phyloP scores from a whole-genome alignment of 495 filamentous ascomycete genomes.

The Daldinia childiae region DNA sequence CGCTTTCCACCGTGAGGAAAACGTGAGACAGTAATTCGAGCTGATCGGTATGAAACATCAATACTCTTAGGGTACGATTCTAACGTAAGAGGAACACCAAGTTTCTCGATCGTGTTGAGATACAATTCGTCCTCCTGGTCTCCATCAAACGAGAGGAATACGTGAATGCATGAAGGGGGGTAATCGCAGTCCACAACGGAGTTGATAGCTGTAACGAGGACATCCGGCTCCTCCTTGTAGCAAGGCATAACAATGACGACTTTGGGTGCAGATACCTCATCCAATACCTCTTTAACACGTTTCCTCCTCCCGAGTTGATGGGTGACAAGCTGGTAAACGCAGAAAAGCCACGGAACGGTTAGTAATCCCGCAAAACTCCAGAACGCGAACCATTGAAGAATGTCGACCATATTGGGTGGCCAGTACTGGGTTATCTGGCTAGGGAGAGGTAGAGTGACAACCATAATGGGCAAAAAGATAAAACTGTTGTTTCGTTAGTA shows the following conservation, averaged over 20 bases:
- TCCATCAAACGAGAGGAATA: conserved; percentile 97
- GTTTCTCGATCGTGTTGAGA: conserved; percentile 84
- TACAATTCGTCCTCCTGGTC: conserved; percentile 89
- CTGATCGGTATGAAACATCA: conserved; percentile 83
- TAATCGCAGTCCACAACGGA: conserved; percentile 97
- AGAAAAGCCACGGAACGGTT: conserved; percentile 91
- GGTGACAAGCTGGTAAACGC: conserved; percentile 88
- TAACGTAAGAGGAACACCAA: conserved; percentile 82
- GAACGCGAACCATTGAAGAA: conserved; percentile 96
- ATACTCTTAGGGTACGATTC: conserved; percentile 88
- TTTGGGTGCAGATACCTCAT: conserved; percentile 88
- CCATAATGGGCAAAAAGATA: conserved; percentile 92
- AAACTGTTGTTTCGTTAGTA: conserved; percentile 59
- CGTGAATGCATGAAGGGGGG: conserved; percentile 89
- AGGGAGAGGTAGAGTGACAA: conserved; percentile 91
- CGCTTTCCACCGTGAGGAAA: conserved; percentile 95
- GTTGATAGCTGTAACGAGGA: conserved; percentile 88
- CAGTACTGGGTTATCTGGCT: conserved; percentile 73
- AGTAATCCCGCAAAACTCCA: conserved; percentile 90
- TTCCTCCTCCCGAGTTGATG: conserved; percentile 83
- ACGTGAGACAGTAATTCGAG: conserved; percentile 88
- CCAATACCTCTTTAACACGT: conserved; percentile 82
- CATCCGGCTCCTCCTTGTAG: conserved; percentile 89
- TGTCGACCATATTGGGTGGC: conserved; percentile 68
- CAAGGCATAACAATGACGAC: conserved; percentile 98